These are phyloP conservation scores for Quercus mongolica DNA, from an alignment of 306 rosid genomes.

Conservation along the genomic window DNA sequence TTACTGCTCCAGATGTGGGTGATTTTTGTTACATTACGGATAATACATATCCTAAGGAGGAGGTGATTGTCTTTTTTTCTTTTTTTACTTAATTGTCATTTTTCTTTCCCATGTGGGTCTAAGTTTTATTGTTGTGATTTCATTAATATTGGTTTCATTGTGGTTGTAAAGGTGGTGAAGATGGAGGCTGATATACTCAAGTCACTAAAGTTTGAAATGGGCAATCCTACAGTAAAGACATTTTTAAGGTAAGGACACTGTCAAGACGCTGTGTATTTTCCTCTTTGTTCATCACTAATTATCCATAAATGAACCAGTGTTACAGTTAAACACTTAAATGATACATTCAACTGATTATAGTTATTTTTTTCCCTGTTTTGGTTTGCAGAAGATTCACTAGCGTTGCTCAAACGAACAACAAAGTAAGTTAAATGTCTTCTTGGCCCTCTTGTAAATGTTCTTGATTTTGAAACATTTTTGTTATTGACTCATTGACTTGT, in stretches of 20 bases:
- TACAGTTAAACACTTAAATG: too few species aligned
- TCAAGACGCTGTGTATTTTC: neutral
- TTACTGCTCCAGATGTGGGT: constrained; percentile 66
- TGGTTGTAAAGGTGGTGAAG: constrained; percentile 47
- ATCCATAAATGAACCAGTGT: neutral
- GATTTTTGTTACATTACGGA: constrained; percentile 72
- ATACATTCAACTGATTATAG: neutral
- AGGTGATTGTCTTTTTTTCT: constrained; percentile 47
- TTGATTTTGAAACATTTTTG: neutral
- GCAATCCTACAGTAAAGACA: constrained; percentile 73
- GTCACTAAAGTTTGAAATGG: constrained; percentile 71
- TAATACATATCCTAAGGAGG: constrained; percentile 61
- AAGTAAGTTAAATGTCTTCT: constrained; percentile 34
- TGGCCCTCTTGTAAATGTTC: neutral
- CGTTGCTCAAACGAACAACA: constrained; percentile 46
- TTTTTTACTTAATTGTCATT: neutral
- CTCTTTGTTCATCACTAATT: neutral
- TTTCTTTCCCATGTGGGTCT: neutral
- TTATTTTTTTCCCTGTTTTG: neutral
- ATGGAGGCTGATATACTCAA: constrained; percentile 88
- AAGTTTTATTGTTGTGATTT: neutral
- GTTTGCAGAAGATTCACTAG: constrained; percentile 58
- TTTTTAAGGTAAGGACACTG: constrained; percentile 56
- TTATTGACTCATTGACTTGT: neutral
- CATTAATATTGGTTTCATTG: neutral